phyloP scores from a whole-genome alignment of 1,284 basidiomycete genomes.

The Apiotrichum domesticum region DNA sequence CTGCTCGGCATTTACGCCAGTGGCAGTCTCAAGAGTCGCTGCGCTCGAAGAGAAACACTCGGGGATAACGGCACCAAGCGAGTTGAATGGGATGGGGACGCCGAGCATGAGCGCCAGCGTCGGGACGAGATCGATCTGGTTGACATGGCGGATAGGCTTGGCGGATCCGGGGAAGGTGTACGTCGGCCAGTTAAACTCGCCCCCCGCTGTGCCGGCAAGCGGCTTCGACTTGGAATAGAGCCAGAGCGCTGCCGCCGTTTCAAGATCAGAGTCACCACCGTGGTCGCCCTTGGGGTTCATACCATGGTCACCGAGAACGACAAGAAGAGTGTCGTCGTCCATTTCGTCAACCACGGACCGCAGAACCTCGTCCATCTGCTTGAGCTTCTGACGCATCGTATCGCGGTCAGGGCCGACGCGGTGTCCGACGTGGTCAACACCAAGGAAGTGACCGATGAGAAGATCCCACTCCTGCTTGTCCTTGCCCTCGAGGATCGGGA shows the following conservation, averaged over 20 bases:
- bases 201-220: constrained; percentile 43
- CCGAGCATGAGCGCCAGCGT: constrained; percentile 87
- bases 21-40: constrained; percentile 55
- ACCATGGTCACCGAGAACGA: constrained; percentile 93
- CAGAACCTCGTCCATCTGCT: constrained; percentile 81
- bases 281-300: constrained; percentile 96
- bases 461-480: constrained; percentile 60
- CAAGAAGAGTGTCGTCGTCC: constrained; percentile 77
- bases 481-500: constrained; percentile 64
- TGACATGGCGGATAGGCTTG: constrained; percentile 60
- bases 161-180: constrained; percentile 60
- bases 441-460: constrained; percentile 89
- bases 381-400: constrained; percentile 75
- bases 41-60: constrained; percentile 62
- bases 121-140: constrained; percentile 93
- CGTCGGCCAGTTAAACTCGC: constrained; percentile 46
- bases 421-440: constrained; percentile 95
- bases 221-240: constrained; percentile 63
- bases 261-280: constrained; percentile 81
- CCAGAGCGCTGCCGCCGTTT: constrained; percentile 85
- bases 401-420: constrained; percentile 83
- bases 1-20: constrained; percentile 69
- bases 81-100: constrained; percentile 90
- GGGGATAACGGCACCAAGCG: constrained; percentile 83
- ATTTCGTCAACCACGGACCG: constrained; percentile 57